Base-by-base conservation (phyloP, 1,284 basidiomycete species). In the Puccinia coronata region DNA sequence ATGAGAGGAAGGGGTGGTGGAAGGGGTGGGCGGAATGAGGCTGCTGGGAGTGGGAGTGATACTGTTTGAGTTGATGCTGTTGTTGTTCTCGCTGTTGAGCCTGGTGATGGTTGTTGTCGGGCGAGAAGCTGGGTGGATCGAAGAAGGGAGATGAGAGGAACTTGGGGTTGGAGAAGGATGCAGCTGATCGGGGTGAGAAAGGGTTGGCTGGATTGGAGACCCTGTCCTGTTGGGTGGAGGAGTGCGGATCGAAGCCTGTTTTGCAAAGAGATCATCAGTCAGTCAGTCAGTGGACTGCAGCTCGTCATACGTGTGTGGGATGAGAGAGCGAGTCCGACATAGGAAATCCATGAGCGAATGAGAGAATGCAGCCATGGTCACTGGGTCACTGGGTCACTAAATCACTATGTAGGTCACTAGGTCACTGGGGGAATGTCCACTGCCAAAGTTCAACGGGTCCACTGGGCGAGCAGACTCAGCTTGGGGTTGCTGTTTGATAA, bases 311-410 rank as follows among this genome's bases (percentile, higher is more conserved):
- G 2, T 25, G 55, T 28, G 18, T 8, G n/a, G 11, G 11, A 18
- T 2, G 49, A 51, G 49, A 51, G 49, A 14, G 57, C 11, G 20
- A 57, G 57, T 34, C 18, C 14, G 28, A 31, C 57, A 59, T 31
- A 59, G 28, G 57, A 59, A 59, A 2, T 59, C 57, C 28, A 59
- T 59, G 31, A 59, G 57, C 28, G 57, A 59, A 59, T 59, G 57
- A 6, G 57, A 59, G 57, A 59, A 59, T 59, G 57, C 57, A 34
- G 57, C 57, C 57, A 59, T 59, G 55, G 43, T 43, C n/a, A n/a
- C n/a, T n/a, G n/a, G n/a, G n/a, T n/a, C n/a, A n/a, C n/a, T n/a
- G n/a, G n/a, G n/a, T n/a, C n/a, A n/a, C n/a, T n/a, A n/a, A n/a
- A n/a, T n/a, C n/a, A n/a, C n/a, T n/a, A n/a, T n/a, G n/a, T n/a